phyloP scores from a whole-genome alignment of 108 stramenopile species.

The Cyclotella choctawhatcheeana region DNA sequence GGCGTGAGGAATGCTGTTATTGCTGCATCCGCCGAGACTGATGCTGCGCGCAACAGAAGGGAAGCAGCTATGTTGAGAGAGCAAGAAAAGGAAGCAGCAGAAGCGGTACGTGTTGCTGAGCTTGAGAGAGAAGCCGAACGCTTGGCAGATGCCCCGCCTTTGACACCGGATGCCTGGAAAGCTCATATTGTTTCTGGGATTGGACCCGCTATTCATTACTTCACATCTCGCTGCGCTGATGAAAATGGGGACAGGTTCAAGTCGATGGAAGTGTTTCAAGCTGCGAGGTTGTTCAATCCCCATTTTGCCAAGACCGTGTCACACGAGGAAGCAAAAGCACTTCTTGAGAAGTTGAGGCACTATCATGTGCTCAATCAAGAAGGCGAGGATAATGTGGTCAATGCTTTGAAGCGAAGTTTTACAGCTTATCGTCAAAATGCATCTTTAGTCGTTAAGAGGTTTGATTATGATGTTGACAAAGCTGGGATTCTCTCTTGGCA shows the following conservation, averaged over 20 bases:
- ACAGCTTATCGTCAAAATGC: neutral
- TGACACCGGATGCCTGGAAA: neutral
- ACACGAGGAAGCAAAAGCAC: neutral
- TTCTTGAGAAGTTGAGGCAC: neutral
- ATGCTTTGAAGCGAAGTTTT: neutral
- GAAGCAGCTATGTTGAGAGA: neutral
- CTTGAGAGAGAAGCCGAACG: neutral
- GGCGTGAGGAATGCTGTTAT: neutral
- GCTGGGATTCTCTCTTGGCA: constrained; percentile 11
- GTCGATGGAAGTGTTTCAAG: neutral
- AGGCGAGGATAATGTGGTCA: neutral
- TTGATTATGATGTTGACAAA: constrained; percentile 1
- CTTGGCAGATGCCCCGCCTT: neutral
- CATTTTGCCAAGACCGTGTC: neutral
- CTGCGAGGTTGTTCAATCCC: constrained; percentile 4
- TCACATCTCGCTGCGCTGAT: neutral
- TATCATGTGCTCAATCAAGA: neutral
- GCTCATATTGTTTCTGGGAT: constrained; percentile 3
- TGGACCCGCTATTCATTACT: constrained; percentile 10
- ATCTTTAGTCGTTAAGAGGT: neutral
- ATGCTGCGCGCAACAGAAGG: neutral
- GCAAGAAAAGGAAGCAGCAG: neutral
- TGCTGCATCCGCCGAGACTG: neutral
- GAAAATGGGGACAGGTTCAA: neutral
- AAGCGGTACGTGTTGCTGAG: neutral